Percentiles rank a stretch among this genome's conserved stretches.
Evolutionary conservation across 805 yeast genomes (phyloP).

Genomic region (Hanseniaspora lachancei): DNA sequence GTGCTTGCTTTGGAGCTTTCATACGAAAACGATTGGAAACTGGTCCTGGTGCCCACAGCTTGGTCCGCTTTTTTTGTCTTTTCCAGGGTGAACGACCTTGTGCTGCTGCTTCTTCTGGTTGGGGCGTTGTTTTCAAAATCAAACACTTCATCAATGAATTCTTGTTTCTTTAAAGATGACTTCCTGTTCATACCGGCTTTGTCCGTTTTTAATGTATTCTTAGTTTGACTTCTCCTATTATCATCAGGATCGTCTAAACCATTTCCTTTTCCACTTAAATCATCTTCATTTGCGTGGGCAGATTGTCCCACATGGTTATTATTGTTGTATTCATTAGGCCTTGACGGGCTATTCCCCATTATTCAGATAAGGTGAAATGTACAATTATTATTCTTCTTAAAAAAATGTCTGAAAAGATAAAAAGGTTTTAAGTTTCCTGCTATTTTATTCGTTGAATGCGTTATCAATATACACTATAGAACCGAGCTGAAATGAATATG

Average conservation of each 20-base stretch:
- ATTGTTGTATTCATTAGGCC: constrained; percentile 27
- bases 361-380: background rate
- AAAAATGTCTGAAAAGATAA: background rate
- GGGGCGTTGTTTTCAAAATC: constrained; percentile 21
- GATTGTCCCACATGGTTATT: constrained; percentile 17
- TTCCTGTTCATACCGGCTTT: constrained; percentile 9
- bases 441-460: too few relatives aligned
- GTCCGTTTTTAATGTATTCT: constrained; percentile 15
- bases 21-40: background rate
- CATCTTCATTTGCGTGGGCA: constrained; percentile 21
- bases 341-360: constrained; percentile 59
- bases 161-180: constrained; percentile 9
- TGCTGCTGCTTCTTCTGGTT: constrained; percentile 16
- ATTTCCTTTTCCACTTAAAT: constrained; percentile 14
- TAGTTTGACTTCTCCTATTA: constrained; percentile 29
- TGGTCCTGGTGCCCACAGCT: background rate
- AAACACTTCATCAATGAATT: constrained; percentile 14
- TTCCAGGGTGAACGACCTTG: background rate
- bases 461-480: too few relatives aligned
- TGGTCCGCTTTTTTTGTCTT: background rate
- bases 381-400: background rate
- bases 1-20: background rate
- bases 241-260: constrained; percentile 31
- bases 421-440: too few relatives aligned
- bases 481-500: too few relatives aligned